Conservation (phyloP, 331 rosid species). For the Acacia concinna region DNA sequence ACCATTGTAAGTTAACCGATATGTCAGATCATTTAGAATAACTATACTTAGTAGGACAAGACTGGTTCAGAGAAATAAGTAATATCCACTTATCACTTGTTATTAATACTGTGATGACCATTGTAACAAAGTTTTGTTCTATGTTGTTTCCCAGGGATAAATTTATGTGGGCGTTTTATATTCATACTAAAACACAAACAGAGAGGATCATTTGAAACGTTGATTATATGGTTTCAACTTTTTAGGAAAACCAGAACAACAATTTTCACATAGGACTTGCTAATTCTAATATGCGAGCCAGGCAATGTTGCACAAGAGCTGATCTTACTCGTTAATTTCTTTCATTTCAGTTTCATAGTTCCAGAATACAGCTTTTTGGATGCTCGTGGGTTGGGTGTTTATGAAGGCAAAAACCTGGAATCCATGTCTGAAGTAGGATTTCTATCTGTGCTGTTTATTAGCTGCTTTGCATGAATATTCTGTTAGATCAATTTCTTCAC, state of each 20-base stretch:
- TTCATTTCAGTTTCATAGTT: slow-evolving; percentile 72
- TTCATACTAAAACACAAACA: background rate
- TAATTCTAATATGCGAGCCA: background rate
- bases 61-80: background rate
- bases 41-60: background rate
- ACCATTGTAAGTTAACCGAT: background rate
- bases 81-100: background rate
- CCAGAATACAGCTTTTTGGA: slow-evolving; percentile 96
- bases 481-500: background rate
- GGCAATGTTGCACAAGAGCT: slow-evolving; percentile 1
- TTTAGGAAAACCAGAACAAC: background rate
- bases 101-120: background rate
- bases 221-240: background rate
- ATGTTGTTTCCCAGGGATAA: background rate
- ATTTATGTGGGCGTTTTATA: background rate
- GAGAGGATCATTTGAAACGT: background rate
- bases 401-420: slow-evolving; percentile 83
- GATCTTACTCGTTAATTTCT: slow-evolving; percentile 12
- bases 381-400: slow-evolving; percentile 89
- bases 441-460: slow-evolving; percentile 28
- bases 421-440: slow-evolving; percentile 68
- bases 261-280: background rate
- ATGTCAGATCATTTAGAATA: background rate
- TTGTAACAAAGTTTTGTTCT: background rate
- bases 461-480: background rate